A percentile compares a stretch with the other conserved stretches of the same genome.
Conservation (phyloP, 805 yeast species). For the Metschnikowia arizonensis region DNA sequence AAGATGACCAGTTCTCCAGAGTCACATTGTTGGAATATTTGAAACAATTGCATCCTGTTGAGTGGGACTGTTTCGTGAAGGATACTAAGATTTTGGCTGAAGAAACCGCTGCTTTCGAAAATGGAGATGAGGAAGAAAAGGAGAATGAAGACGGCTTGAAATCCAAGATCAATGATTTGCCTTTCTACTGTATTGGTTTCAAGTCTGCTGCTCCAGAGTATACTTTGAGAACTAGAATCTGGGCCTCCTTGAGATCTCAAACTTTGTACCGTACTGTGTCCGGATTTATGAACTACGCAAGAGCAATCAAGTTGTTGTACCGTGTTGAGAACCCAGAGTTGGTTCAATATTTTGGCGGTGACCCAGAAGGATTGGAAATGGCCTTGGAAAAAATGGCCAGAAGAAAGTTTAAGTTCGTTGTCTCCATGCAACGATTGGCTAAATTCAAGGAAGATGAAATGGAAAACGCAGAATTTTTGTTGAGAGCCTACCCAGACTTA, state of each 20-base stretch:
- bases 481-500: constrained; percentile 64
- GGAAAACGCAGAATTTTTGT: constrained; percentile 54
- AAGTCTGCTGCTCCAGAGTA: constrained; percentile 47
- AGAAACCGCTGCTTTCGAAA: constrained; percentile 73
- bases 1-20: constrained; percentile 58
- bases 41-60: constrained; percentile 52
- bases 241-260: constrained; percentile 47
- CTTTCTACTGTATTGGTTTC: constrained; percentile 46
- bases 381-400: constrained; percentile 76
- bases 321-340: constrained; percentile 53
- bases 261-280: constrained; percentile 45
- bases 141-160: constrained; percentile 61
- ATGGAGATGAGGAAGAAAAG: constrained; percentile 43
- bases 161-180: constrained; percentile 65
- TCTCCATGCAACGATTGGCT: constrained; percentile 59
- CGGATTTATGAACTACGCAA: constrained; percentile 46
- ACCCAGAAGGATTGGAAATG: constrained; percentile 92
- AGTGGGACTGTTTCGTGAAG: constrained; percentile 55
- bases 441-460: constrained; percentile 53
- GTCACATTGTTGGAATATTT: constrained; percentile 53
- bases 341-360: constrained; percentile 98
- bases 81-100: constrained; percentile 54
- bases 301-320: constrained; percentile 42
- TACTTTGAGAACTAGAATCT: constrained; percentile 43
- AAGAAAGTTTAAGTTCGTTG: constrained; percentile 60